Base-by-base conservation (phyloP, 495 filamentous ascomycete species). In the Hyaloscypha bicolor region DNA sequence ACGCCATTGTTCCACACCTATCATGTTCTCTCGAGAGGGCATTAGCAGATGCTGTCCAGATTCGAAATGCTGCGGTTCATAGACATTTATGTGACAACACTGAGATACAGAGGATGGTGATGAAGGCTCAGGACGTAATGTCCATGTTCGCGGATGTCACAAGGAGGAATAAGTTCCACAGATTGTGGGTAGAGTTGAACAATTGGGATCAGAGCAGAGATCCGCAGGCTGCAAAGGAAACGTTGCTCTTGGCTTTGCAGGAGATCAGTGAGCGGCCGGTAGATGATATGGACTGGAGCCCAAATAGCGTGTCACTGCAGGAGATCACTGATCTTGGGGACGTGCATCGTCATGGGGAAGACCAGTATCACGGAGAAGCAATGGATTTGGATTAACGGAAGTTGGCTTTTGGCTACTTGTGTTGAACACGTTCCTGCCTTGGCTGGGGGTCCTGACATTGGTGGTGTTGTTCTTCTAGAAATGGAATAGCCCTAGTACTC, bases 261-360 rank as follows among this genome's bases (percentile, higher is more conserved):
- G 66, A 63, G 9, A 71, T 73, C 51, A 64, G 63, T 63, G 71
- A 73, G 51, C 22, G 63, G 21, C 71, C 71, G 0, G 35, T 73
- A 35, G 63, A 69, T 65, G 71, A 73, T 62, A 73, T 73, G 71
- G 68, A 73, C 62, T 73, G 71, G 71, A 71, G 68, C 11, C 71
- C 71, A 22, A 73, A 73, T 64, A 16, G 62, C 9, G 66, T 68
- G 21, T 66, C 62, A 14, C 60, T 73, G 25, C 59, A 69, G 30
- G 71, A 73, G 62, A 48, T 73, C n/a, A 55, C 25, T 19, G 60
- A 62, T 6, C 16, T 35, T 21, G 55, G 51, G 37, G 63, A 5
- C 4, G 30, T 4, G 9, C 33, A 62, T 21, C 1, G n/a, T n/a
- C 42, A 65, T 30, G 37, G 8, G 25, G 60, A 65, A 1, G 31